phyloP scores from a whole-genome alignment of 139 green algal species.

The Chlamydomonas sp. region DNA sequence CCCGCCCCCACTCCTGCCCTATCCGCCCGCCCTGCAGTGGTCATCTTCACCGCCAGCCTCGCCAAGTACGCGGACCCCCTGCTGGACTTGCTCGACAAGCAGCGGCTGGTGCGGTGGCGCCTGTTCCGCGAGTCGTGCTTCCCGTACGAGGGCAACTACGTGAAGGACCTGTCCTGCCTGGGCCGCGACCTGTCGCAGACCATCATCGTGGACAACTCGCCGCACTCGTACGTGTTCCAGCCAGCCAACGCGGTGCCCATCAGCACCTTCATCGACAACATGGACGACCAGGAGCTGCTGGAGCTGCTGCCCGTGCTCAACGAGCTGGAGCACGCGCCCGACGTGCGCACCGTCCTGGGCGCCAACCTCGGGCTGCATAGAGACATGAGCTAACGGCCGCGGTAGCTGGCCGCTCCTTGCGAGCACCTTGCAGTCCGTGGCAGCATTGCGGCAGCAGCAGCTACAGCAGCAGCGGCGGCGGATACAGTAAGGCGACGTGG shows the following conservation, averaged over 20 bases:
- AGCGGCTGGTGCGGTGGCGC: conserved; percentile 81
- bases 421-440: no score
- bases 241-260: conserved; percentile 96
- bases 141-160: conserved; percentile 82
- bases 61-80: conserved; percentile 93
- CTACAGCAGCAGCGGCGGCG: not conserved
- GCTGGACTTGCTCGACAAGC: conserved; percentile 88
- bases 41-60: conserved; percentile 95
- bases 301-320: conserved; percentile 86
- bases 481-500: not conserved
- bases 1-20: not conserved
- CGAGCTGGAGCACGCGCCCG: conserved; percentile 66
- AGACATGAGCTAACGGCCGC: not conserved
- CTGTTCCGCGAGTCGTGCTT: conserved; percentile 95
- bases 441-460: not conserved
- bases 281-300: conserved; percentile 90
- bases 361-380: conserved; percentile 22
- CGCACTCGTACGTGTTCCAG: conserved; percentile 97
- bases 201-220: conserved; percentile 99
- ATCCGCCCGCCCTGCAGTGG: conserved; percentile 65
- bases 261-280: conserved; percentile 92
- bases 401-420: no score
- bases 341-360: conserved; percentile 72
- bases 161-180: conserved; percentile 87
- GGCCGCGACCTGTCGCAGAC: conserved; percentile 81